Base-by-base conservation (phyloP, 768 basidiomycete species). In the Fistulinella prunicolor region DNA sequence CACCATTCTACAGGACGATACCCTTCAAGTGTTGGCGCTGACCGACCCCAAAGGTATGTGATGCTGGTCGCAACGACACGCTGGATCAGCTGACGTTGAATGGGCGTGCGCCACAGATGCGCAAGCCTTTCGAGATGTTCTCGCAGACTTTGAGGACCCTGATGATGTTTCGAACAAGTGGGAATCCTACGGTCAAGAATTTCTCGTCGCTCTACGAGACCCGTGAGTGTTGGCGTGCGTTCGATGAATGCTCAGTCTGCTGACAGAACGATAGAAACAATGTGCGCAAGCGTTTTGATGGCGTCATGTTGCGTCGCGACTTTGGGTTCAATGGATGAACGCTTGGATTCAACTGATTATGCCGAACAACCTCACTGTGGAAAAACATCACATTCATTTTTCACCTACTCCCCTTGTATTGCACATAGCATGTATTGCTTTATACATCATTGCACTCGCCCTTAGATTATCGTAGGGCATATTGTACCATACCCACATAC, bases 251-350 rank as follows among this genome's bases (percentile, higher is more conserved):
- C 16, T 24, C 5, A 12, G 4, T 39, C 17, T 19, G 19, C 22
- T 46, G 32, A 61, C 23, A 9, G 4, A 20, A 38, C 16, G 43
- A 43, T 23, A 55, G 46, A 42, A 34, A 26, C 6, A 16, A 9
- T 8, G 21, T 22, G 3, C 46, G 35, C 45, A 50, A 52, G 39
- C 20, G 43, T 6, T 62, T 70, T 14, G 59, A 62, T 43, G 43
- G 58, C 9, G 44, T 47, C 41, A 53, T 54, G 29, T 45, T 75
- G 47, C 65, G 60, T 30, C 62, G 62, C 4, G 60, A 63, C 20
- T 73, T 66, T 54, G 65, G 60, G 9, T 76, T 58, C 42, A 46
- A 54, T 9, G 65, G 57, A 50, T 64, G 34, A 61, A 23, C 13
- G n/a, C n/a, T n/a, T n/a, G n/a, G n/a, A 6, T 28, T 28, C 12